Conservation (phyloP, 2,329 filamentous ascomycete genomes). For the Decorospora gaudefroyi region DNA sequence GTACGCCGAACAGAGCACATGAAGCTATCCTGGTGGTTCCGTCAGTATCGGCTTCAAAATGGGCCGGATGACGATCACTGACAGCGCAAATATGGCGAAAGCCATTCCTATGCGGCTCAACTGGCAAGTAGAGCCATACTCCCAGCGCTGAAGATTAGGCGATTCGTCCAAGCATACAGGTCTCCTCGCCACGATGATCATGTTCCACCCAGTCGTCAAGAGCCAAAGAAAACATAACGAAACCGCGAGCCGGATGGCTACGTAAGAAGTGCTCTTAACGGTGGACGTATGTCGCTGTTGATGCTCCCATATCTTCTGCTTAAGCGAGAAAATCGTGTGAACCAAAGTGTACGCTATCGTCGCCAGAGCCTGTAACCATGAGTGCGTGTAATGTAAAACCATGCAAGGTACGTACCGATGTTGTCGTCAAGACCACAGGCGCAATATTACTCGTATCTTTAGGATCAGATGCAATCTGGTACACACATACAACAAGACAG, state of each 20-base stretch:
- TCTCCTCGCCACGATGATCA: slow-evolving; percentile 47
- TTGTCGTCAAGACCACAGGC: slow-evolving; percentile 39
- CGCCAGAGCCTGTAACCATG: slow-evolving; percentile 34
- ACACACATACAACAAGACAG: slow-evolving; percentile 35
- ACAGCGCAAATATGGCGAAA: slow-evolving; percentile 44
- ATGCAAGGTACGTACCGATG: slow-evolving; percentile 34
- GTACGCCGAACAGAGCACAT: slow-evolving; percentile 40
- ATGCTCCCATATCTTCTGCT: slow-evolving; percentile 39
- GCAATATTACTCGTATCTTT: slow-evolving; percentile 37
- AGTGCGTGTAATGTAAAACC: not conserved
- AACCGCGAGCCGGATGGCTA: slow-evolving; percentile 41
- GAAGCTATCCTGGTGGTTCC: slow-evolving; percentile 35
- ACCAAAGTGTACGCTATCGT: slow-evolving; percentile 43
- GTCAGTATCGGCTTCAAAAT: slow-evolving; percentile 3
- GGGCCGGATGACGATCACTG: slow-evolving; percentile 14
- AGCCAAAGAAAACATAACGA: slow-evolving; percentile 46
- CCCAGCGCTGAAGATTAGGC: slow-evolving; percentile 36
- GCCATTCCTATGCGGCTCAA: slow-evolving; percentile 37
- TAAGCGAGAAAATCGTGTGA: slow-evolving; percentile 43
- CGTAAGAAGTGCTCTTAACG: slow-evolving; percentile 39
- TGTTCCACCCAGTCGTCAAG: slow-evolving; percentile 47
- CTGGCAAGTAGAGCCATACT: slow-evolving; percentile 40
- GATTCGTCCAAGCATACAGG: slow-evolving; percentile 38
- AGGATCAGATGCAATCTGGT: slow-evolving; percentile 35
- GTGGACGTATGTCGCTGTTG: slow-evolving; percentile 28